Conservation (phyloP, 371 early-diverging fungal genomes). For the Choanephora cucurbitarum region DNA sequence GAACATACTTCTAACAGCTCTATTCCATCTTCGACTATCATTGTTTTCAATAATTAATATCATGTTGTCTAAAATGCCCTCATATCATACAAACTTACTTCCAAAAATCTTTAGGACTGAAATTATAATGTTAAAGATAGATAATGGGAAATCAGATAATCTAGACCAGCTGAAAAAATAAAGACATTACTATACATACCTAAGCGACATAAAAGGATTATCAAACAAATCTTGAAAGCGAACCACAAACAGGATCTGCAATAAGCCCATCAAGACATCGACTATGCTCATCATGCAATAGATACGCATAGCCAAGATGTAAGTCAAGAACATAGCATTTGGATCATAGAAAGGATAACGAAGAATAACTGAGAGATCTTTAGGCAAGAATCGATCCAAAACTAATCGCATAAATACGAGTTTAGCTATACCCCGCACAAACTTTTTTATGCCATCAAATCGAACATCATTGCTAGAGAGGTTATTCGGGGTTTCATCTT, state of each 20-base stretch:
- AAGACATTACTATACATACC: constrained; percentile 7
- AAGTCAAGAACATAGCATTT: constrained; percentile 13
- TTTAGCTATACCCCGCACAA: constrained; percentile 12
- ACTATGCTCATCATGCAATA: constrained; percentile 21
- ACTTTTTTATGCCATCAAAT: constrained; percentile 5
- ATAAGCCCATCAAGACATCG: constrained; percentile 28
- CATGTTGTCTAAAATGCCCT: background rate
- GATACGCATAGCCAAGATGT: constrained; percentile 14
- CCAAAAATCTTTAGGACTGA: constrained; percentile 27
- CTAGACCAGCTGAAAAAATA: background rate
- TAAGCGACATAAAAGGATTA: constrained; percentile 20
- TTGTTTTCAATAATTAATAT: background rate
- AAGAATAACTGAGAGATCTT: constrained; percentile 8
- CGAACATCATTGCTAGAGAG: constrained; percentile 1
- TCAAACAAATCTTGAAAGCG: constrained; percentile 23
- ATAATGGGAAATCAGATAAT: background rate
- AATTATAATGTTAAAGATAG: background rate
- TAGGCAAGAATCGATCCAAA: constrained; percentile 8
- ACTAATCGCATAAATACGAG: constrained; percentile 11
- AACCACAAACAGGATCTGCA: constrained; percentile 8
- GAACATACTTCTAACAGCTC: constrained; percentile 14
- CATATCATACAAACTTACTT: constrained; percentile 9
- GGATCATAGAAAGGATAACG: constrained; percentile 9
- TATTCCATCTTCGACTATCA: constrained; percentile 22
- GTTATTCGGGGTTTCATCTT: constrained; percentile 14